A percentile compares a stretch with the other conserved stretches of the same genome.
phyloP scores from a whole-genome alignment of 345 rosid species.

The Leavenworthia alabamica region DNA sequence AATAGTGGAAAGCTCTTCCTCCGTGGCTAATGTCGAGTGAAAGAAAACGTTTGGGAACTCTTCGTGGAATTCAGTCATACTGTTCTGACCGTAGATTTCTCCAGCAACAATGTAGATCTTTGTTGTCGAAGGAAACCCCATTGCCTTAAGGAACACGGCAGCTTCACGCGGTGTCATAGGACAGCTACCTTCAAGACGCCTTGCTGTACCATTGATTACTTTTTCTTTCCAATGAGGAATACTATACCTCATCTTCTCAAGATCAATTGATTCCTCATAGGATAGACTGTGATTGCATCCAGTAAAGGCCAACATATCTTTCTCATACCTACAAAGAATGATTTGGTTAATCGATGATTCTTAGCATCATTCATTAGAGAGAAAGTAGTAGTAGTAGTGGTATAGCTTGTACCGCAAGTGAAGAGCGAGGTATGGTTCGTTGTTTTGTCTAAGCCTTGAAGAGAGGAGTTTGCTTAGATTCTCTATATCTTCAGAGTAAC shows the following conservation, averaged over 20 bases:
- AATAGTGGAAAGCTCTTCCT: conserved; percentile 45
- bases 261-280: conserved; percentile 36
- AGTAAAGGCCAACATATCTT: conserved; percentile 78
- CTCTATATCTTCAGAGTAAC: conserved; percentile 38
- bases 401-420: conserved; percentile 48
- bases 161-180: conserved; percentile 75
- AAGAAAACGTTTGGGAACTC: conserved; percentile 48
- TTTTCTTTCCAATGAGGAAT: conserved; percentile 61
- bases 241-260: conserved; percentile 37
- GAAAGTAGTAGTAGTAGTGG: background rate
- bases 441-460: conserved; percentile 37
- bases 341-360: background rate
- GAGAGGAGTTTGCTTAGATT: conserved; percentile 45
- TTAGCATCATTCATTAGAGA: background rate
- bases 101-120: conserved; percentile 70
- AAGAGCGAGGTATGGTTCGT: conserved; percentile 50
- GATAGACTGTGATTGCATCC: conserved; percentile 66
- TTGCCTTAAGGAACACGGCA: conserved; percentile 60
- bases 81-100: conserved; percentile 48
- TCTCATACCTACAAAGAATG: conserved; percentile 50
- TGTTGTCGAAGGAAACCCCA: conserved; percentile 53
- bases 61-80: conserved; percentile 36
- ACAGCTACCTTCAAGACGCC: conserved; percentile 46
- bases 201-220: conserved; percentile 38
- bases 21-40: conserved; percentile 50